Evolutionary conservation across 1,284 basidiomycete species (phyloP), one percentile per base, ranked within the genome.

Genomic region (Kalmanozyma brasiliensis): DNA sequence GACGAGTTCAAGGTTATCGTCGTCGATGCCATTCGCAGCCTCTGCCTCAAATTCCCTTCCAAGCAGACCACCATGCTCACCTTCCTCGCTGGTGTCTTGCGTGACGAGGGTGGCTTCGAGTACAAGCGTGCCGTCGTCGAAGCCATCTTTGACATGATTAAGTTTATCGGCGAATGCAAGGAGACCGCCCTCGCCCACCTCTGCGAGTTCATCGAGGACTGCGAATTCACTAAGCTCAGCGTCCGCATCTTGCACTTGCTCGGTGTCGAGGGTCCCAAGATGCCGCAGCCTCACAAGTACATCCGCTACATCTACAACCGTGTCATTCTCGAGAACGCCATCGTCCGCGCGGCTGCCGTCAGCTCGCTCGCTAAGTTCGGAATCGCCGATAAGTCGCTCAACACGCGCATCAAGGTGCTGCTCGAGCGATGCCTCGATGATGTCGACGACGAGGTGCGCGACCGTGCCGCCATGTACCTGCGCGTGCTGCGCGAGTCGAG

Each of bases 1-100:
- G 96, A 99, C 84, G 96, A 98, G 84, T 99, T 99, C 88, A 98
- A 98, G 86, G 94, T 98, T 80, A 96, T 98, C 84, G 96, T 99
- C 52, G 95, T 99, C 67, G 94, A 98, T 70, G 96, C 96, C 47
- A 96, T 98, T 81, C 92, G 96, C 53, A 94, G 94, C 16, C 88
- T 99, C 40, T 98, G 94, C 84, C 89, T 99, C 85, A 98, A 99
- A 84, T 98, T 99, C 87, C 96, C 96, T 1, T 85, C 90, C 43
- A 98, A 99, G 85, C 94, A 99, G 83, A 90, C 89, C 19, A 70
- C 77, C 46, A 82, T 82, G 79, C 78, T 17, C 89, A 92, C 51
- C 95, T 82, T 82, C 77, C 71, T 82, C 14, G 75, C 79, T 14
- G 76, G 77, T 38, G 79, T 82, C n/a, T 61, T 82, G 35, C 74